Evolutionary conservation across 768 basidiomycete genomes (phyloP).

Genomic region (Macrolepiota albuminosa): DNA sequence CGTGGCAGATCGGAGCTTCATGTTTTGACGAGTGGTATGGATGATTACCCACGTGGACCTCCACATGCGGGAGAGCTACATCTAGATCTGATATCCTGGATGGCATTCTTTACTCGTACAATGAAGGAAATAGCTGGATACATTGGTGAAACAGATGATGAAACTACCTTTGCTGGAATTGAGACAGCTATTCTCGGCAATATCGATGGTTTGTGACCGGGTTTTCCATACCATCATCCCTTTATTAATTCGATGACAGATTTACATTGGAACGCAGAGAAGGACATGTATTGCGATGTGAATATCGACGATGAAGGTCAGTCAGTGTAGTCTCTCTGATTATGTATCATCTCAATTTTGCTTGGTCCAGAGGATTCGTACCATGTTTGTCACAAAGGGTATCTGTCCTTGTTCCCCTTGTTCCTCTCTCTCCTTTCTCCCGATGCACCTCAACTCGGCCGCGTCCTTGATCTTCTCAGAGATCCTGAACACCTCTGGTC

Average conservation of each 20-base stretch:
- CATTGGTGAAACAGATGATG: constrained; percentile 83
- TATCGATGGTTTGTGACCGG: constrained; percentile 60
- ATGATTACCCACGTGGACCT: constrained; percentile 90
- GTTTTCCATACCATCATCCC: not conserved
- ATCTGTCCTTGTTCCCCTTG: constrained; percentile 93
- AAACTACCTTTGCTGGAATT: constrained; percentile 66
- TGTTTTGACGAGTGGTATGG: constrained; percentile 92
- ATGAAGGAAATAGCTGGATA: constrained; percentile 90
- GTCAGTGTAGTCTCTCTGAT: constrained; percentile 32
- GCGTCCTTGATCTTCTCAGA: constrained; percentile 74
- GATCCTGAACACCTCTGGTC: constrained; percentile 92
- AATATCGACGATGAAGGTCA: constrained; percentile 81
- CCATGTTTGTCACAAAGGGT: constrained; percentile 88
- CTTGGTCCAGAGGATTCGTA: constrained; percentile 74
- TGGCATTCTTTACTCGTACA: constrained; percentile 92
- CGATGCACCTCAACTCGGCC: constrained; percentile 72
- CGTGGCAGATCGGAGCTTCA: constrained; percentile 82
- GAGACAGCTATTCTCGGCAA: constrained; percentile 81
- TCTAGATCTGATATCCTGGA: constrained; percentile 91
- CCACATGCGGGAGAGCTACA: constrained; percentile 92
- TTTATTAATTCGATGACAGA: constrained; percentile 41
- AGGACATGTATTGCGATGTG: constrained; percentile 92
- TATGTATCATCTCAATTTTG: constrained; percentile 1
- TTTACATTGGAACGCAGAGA: constrained; percentile 87
- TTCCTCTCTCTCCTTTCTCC: constrained; percentile 75